phyloP scores from a whole-genome alignment of 2,329 filamentous ascomycete genomes.

The Epichloe festucae region DNA sequence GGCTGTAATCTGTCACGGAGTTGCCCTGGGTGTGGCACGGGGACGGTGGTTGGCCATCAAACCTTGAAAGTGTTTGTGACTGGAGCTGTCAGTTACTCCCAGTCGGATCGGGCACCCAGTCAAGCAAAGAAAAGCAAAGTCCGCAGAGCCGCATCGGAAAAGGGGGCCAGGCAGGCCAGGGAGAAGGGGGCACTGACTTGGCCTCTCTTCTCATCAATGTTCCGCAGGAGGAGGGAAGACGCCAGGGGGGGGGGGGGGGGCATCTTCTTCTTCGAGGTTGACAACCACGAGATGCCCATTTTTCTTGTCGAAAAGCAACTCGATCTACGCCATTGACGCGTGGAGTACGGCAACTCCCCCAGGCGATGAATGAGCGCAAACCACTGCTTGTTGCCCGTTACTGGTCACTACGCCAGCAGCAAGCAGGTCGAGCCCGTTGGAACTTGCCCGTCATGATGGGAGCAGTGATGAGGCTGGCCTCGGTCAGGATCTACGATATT shows the following conservation, averaged over 20 bases:
- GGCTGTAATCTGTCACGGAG: not conserved
- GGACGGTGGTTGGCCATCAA: not conserved
- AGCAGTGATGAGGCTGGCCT: not conserved
- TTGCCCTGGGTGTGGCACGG: not conserved
- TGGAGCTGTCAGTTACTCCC: not conserved
- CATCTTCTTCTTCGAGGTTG: not conserved
- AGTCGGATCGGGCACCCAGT: no score
- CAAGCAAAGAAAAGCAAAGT: not conserved
- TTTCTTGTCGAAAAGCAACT: not conserved
- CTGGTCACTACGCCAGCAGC: no score
- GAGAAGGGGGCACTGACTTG: not conserved
- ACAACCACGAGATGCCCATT: not conserved
- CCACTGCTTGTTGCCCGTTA: no score
- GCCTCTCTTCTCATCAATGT: no score
- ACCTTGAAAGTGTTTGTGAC: not conserved
- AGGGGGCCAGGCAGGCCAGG: not conserved
- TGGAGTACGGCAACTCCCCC: not conserved
- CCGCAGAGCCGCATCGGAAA: conserved; percentile 4
- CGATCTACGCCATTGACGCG: not conserved
- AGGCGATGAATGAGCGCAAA: not conserved
- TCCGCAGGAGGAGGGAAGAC: no score
- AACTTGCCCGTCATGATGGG: no score
- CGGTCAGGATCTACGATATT: not conserved
- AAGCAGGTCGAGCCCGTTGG: not conserved
- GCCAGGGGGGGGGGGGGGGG: no score